Conservation (phyloP, 2,329 filamentous ascomycete genomes). For the Blastomyces parvus region DNA sequence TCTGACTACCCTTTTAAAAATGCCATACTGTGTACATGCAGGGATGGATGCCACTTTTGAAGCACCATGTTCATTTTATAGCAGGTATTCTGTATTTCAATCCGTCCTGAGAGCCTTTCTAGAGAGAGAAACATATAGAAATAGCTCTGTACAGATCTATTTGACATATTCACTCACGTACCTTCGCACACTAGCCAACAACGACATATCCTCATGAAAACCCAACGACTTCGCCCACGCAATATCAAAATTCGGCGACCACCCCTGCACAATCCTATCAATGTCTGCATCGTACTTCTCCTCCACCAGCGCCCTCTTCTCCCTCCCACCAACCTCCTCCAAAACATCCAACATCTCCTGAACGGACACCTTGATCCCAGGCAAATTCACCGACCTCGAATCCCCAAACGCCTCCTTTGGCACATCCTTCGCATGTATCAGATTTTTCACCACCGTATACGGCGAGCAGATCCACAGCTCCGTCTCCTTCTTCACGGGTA, state of each 20-base stretch:
- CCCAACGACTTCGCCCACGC: constrained; percentile 44
- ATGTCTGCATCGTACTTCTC: constrained; percentile 47
- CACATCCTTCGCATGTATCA: constrained; percentile 44
- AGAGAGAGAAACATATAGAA: background rate
- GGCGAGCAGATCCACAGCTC: constrained; percentile 51
- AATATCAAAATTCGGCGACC: constrained; percentile 50
- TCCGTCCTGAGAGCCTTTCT: background rate
- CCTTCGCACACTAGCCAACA: constrained; percentile 33
- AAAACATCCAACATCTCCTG: constrained; percentile 53
- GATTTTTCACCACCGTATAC: constrained; percentile 45
- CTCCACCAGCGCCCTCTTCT: constrained; percentile 44
- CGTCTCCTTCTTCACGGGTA: constrained; percentile 45
- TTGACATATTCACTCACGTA: constrained; percentile 29
- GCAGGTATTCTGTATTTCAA: background rate
- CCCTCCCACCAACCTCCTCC: constrained; percentile 46
- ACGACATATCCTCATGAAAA: constrained; percentile 34
- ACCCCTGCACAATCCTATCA: constrained; percentile 51
- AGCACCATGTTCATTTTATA: too few species aligned
- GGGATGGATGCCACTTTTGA: too few species aligned
- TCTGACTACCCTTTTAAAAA: too few species aligned
- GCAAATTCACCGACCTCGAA: constrained; percentile 45
- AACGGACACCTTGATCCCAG: constrained; percentile 48
- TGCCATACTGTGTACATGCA: too few species aligned
- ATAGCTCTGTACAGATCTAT: constrained; percentile 7
- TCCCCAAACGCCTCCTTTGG: constrained; percentile 45